Evolutionary conservation across 2,329 filamentous ascomycete species (phyloP), one percentile per base, ranked within the genome.

Genomic region (Didymella sp.): DNA sequence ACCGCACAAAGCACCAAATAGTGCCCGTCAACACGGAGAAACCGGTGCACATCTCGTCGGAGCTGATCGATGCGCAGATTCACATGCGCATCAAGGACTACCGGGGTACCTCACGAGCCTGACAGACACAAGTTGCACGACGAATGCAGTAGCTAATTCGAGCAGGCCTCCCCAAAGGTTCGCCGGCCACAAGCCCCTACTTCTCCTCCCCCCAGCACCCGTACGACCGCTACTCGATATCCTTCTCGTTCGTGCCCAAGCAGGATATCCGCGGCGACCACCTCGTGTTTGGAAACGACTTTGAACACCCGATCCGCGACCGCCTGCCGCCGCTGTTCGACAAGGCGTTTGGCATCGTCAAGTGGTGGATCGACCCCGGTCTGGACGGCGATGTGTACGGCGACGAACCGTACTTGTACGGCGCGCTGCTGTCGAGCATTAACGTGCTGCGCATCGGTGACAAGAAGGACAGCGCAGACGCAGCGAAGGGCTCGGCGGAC

Each of bases 261-360:
- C 68, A 79, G 27, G 76, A 76, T 31, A 87, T 96, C 54, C 81
- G 82, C 3, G 92, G 86, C 41, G 77, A 85, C 24, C 87, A 96
- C 60, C 81, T 99, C 2, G 87, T 97, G 51, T 96, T 96, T 68
- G 95, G 94, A 38, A 98, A 98, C 75, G 92, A 97, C 80, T 97
- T 98, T 73, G 93, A 96, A 71, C 86, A 90, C 47, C 91, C 95
- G 0, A 95, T 99, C 66, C 86, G 92, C 27, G 89, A 96, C 72
- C 85, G 88, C 15, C 81, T 99, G 2, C 94, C 95, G 0, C 91
- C 91, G 0, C 92, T 94, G 0, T 96, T 96, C 76, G 87, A 86
- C 71, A 89, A 91, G 9, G 93, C 92, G 0, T 87, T 97, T 76
- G 88, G 87, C 49, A 88, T 96, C 40, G 91, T 96, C 25, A 91